These are phyloP conservation scores for Cytospora paraplurivora DNA, from an alignment of 2,329 filamentous ascomycete genomes.

Conservation along the genomic window DNA sequence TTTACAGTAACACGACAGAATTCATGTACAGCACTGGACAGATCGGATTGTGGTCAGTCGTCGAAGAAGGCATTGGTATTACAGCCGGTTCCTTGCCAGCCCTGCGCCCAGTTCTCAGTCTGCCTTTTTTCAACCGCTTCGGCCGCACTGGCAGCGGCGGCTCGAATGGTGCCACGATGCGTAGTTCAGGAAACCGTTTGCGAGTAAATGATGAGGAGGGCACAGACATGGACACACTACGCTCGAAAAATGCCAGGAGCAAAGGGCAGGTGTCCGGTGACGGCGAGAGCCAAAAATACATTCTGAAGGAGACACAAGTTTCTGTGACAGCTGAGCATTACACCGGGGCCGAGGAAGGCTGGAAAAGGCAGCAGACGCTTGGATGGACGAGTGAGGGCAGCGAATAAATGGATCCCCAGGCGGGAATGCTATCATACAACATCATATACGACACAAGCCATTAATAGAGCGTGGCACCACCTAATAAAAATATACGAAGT, in stretches of 20 bases:
- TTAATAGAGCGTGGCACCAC: too few species aligned
- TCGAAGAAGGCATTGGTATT: constrained; percentile 53
- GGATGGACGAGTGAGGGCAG: constrained; percentile 31
- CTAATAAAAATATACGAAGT: too few species aligned
- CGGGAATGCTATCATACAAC: neutral
- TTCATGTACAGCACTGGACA: constrained; percentile 45
- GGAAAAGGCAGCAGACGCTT: constrained; percentile 32
- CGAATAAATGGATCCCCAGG: neutral
- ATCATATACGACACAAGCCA: too few species aligned
- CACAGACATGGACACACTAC: constrained; percentile 1
- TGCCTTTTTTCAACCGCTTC: constrained; percentile 32
- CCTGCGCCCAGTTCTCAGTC: constrained; percentile 46
- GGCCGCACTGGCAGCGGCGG: constrained; percentile 4
- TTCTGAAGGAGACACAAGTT: constrained; percentile 41
- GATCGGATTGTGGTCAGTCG: constrained; percentile 49
- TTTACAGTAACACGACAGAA: constrained; percentile 42
- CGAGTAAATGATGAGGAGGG: neutral
- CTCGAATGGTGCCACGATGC: neutral
- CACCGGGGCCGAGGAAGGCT: constrained; percentile 28
- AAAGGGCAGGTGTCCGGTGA: constrained; percentile 25
- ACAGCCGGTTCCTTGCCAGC: constrained; percentile 50
- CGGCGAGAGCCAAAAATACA: constrained; percentile 42
- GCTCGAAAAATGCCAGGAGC: constrained; percentile 14
- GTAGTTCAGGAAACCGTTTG: neutral
- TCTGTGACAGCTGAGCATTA: constrained; percentile 31